Percentiles rank a stretch among this genome's conserved stretches.
phyloP scores from a whole-genome alignment of 805 yeast species.

The Lachancea fermentati region DNA sequence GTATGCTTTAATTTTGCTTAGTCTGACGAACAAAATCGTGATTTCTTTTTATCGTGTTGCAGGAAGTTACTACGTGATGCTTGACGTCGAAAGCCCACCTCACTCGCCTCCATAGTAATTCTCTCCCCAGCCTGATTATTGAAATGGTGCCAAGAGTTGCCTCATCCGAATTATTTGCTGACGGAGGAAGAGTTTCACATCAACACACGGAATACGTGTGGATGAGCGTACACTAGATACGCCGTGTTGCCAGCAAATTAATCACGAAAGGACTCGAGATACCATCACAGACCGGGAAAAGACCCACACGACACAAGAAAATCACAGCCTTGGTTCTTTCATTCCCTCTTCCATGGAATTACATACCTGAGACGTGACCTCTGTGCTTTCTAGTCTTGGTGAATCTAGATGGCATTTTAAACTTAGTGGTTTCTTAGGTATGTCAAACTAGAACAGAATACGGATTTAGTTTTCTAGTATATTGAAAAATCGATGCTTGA shows the following conservation, averaged over 20 bases:
- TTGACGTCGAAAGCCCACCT: not conserved
- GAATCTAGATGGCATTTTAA: conserved; percentile 95
- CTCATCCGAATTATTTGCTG: not conserved
- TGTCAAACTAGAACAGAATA: not conserved
- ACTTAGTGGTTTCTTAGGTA: not conserved
- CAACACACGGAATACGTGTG: not conserved
- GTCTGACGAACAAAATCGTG: not conserved
- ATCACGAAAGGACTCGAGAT: not conserved
- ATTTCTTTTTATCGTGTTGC: not conserved
- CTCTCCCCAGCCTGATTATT: not conserved
- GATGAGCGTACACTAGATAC: not conserved
- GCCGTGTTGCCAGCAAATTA: not conserved
- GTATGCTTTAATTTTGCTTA: conserved; percentile 11
- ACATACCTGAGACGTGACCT: conserved; percentile 99
- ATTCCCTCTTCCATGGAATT: conserved; percentile 37
- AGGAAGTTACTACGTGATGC: not conserved
- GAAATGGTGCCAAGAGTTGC: not conserved
- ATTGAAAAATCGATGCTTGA: not conserved
- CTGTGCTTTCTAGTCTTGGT: conserved; percentile 99
- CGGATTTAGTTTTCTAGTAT: not conserved
- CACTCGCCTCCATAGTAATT: not conserved
- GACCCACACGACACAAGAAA: conserved; percentile 5
- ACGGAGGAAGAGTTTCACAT: not conserved
- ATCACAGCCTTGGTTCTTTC: conserved; percentile 38
- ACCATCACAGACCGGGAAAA: not conserved